Evolutionary conservation across 2,329 filamentous ascomycete genomes (phyloP).

Genomic region (Pyrenochaeta sp.): DNA sequence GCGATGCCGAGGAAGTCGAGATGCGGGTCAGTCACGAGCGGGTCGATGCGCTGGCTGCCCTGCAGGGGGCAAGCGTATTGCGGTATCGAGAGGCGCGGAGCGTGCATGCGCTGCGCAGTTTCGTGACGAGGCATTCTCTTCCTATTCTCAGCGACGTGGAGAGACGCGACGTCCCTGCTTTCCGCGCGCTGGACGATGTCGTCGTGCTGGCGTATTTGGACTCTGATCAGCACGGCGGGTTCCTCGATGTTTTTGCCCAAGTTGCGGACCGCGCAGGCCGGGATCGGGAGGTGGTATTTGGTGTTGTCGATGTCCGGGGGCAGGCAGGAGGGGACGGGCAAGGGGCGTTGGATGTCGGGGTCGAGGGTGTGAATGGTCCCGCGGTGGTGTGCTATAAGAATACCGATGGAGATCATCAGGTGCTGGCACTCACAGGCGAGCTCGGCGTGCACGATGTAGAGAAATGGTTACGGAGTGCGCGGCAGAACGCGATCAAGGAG

Average conservation of each 20-base stretch:
- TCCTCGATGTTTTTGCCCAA: constrained; percentile 30
- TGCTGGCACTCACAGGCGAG: constrained; percentile 20
- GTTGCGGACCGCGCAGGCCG: too few relatives aligned
- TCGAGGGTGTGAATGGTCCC: constrained; percentile 19
- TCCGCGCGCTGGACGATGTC: constrained; percentile 22
- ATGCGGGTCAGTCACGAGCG: too few relatives aligned
- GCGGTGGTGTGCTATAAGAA: constrained; percentile 29
- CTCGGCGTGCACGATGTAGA: constrained; percentile 10
- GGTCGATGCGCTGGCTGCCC: too few relatives aligned
- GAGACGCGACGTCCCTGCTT: constrained; percentile 1
- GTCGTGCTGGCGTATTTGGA: constrained; percentile 25
- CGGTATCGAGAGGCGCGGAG: constrained; percentile 28
- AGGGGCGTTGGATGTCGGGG: constrained; percentile 9
- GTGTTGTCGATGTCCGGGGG: too few relatives aligned
- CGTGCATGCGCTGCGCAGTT: constrained; percentile 15
- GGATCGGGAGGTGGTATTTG: too few relatives aligned
- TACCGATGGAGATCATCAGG: constrained; percentile 22
- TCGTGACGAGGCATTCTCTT: constrained; percentile 19
- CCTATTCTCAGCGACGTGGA: constrained; percentile 14
- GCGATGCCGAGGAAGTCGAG: constrained; percentile 3
- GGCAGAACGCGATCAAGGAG: constrained; percentile 5
- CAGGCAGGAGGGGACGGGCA: too few relatives aligned
- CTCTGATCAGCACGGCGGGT: constrained; percentile 5
- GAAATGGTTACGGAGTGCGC: constrained; percentile 3
- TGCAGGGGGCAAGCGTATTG: too few relatives aligned